Conservation (phyloP, 73 alveolate genomes). For the Tetrahymena elliotti region DNA sequence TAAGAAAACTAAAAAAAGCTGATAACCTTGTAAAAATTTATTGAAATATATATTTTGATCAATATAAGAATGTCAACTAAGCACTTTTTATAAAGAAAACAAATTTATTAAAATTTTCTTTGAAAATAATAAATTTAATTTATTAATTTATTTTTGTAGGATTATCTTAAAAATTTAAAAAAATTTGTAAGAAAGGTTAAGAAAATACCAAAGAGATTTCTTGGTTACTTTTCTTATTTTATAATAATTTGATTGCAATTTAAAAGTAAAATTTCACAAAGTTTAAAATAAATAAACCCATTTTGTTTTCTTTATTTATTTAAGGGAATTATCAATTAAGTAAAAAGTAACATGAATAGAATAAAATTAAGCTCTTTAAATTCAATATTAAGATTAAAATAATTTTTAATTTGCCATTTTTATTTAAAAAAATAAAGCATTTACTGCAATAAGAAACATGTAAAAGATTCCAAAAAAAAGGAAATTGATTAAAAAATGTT, state of each 20-base stretch:
- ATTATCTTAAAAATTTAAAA: not conserved
- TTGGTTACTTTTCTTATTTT: not conserved
- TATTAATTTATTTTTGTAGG: not conserved
- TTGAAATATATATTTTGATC: not conserved
- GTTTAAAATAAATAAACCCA: not conserved
- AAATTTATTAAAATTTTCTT: not conserved
- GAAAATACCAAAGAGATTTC: not conserved
- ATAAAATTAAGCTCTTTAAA: no score
- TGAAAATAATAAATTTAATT: not conserved
- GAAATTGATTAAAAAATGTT: not conserved
- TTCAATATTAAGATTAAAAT: no score
- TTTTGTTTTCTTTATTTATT: no score
- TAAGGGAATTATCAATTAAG: no score
- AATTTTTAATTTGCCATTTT: no score
- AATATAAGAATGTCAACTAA: not conserved
- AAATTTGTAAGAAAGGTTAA: not conserved
- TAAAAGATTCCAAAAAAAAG: not conserved
- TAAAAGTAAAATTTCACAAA: not conserved
- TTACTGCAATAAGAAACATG: not conserved
- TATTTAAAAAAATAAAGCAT: not conserved
- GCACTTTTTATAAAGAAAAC: not conserved
- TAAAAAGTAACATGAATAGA: no score
- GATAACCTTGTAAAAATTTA: not conserved
- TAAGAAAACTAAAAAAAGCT: not conserved
- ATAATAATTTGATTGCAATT: not conserved